Evolutionary conservation across 306 rosid genomes (phyloP), one percentile per base, ranked within the genome.

Genomic region (Ormosia semicastrata): DNA sequence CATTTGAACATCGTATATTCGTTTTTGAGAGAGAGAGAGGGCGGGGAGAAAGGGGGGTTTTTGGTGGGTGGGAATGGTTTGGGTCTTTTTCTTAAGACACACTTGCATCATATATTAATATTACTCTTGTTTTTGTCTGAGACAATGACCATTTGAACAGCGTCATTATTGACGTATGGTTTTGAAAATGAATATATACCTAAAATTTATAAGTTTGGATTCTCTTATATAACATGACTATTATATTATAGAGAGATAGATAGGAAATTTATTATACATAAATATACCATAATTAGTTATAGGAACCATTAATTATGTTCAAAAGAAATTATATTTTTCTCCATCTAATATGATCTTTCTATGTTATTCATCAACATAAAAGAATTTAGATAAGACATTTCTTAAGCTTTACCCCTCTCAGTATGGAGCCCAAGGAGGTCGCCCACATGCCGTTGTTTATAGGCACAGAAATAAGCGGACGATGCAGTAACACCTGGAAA

Each of bases 371-470:
- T 0, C 24, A 1, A 24, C 24, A 24, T 24, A 24, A 24, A 24
- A 24, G 24, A 24, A 24, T 24, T 24, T 24, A 24, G 24, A 24
- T 24, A 24, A 0, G 1, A 24, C 24, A 24, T 24, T 24, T 24
- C 24, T 24, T 12, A 14, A 66, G 73, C 73, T 24, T 12, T 11
- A 10, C 7, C 71, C 13, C 24, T 8, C 72, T 13, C 11, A 8
- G 15, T 11, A 37, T 40, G 84, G 73, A 43, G 13, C 60, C 74
- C 13, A 15, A 13, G 71, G 78, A 78, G 72, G 62, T 82, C 66
- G 66, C 81, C 85, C 82, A 85, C 84, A 63, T 81, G 85, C 79
- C 52, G 33, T 73, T 83, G 80, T 36, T 81, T 30, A 30, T 17
- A 17, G 49, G 71, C 73, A 46, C 66, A 78, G 4, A 67, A 75